phyloP scores from a whole-genome alignment of 148 eudicot species.

The Heliosperma pusillum region DNA sequence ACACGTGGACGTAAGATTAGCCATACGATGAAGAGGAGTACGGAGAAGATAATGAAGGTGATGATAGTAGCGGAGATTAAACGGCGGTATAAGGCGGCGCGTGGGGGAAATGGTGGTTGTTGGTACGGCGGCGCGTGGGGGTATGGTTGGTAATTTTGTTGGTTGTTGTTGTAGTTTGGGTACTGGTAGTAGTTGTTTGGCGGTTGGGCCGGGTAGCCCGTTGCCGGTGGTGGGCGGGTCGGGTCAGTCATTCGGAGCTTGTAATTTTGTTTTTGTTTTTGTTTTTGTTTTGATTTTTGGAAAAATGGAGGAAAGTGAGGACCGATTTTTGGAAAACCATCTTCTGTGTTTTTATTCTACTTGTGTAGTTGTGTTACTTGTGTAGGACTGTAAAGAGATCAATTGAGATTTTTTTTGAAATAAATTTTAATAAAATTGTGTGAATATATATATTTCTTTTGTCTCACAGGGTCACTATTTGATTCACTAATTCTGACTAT shows the following conservation, averaged over 20 bases:
- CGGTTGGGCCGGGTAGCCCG: constrained; percentile 45
- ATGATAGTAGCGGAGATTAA: constrained; percentile 47
- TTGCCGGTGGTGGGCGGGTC: constrained; percentile 48
- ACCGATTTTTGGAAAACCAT: background rate
- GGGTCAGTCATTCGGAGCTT: constrained; percentile 36
- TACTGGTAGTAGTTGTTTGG: constrained; percentile 39
- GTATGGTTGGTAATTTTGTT: constrained; percentile 25
- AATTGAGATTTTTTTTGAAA: too few species aligned
- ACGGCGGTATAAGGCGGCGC: constrained; percentile 63
- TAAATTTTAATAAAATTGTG: too few species aligned
- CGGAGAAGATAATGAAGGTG: constrained; percentile 46
- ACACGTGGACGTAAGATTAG: constrained; percentile 73
- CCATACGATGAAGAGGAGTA: constrained; percentile 60
- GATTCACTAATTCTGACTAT: too few species aligned
- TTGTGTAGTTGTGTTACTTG: too few species aligned
- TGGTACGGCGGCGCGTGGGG: constrained; percentile 24
- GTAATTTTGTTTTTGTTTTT: background rate
- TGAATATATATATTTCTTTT: too few species aligned
- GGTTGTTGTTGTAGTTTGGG: constrained; percentile 27
- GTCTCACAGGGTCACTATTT: too few species aligned
- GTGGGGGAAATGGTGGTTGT: constrained; percentile 19
- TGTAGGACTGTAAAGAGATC: too few species aligned
- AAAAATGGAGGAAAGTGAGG: background rate
- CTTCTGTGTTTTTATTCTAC: too few species aligned
- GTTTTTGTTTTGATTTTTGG: background rate